These are phyloP conservation scores for Primulina eburnea DNA, from an alignment of 257 asterid species.

Conservation along the genomic window DNA sequence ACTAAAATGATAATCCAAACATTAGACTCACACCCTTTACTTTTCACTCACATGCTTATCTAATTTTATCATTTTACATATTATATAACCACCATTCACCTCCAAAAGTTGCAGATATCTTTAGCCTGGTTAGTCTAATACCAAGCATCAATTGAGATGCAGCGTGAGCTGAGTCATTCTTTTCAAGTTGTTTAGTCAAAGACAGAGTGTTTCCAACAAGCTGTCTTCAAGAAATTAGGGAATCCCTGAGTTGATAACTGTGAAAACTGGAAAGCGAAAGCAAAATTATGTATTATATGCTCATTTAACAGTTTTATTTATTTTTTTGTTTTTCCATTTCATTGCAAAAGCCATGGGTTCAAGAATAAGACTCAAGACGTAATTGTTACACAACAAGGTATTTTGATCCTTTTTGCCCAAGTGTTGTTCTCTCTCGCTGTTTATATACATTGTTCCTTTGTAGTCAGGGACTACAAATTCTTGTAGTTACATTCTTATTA, in stretches of 20 bases:
- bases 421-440: neutral
- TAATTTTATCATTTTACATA: constrained; percentile 6
- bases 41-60: neutral
- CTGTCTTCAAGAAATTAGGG: neutral
- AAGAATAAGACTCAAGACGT: neutral
- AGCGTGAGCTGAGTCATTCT: neutral
- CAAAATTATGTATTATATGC: neutral
- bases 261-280: neutral
- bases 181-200: neutral
- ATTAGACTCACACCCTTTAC: constrained; percentile 3
- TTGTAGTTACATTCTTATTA: neutral
- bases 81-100: neutral
- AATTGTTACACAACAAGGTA: neutral
- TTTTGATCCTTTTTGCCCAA: neutral
- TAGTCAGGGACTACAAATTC: neutral
- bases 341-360: neutral
- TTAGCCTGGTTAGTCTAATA: neutral
- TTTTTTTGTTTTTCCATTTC: neutral
- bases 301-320: neutral
- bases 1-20: neutral
- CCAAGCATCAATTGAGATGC: neutral
- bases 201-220: neutral
- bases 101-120: neutral
- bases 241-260: neutral
- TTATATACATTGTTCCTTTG: neutral